Evolutionary conservation across 192 early-diverging fungal species (phyloP), one percentile per base, ranked within the genome.

Genomic region (Dissophora globulifera): DNA sequence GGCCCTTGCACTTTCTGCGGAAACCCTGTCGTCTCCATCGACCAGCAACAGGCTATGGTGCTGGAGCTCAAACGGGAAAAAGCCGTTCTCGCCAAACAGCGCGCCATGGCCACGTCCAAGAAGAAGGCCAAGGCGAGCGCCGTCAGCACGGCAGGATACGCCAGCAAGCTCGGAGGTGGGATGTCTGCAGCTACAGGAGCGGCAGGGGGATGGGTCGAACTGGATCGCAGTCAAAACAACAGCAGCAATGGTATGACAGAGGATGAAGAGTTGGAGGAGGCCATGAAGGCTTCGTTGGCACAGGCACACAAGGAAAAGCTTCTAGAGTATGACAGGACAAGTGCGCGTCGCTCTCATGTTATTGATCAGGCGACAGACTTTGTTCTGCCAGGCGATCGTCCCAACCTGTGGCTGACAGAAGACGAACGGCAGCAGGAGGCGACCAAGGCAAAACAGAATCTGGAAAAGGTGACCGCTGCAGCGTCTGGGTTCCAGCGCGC

Each of bases 1-100:
- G 87, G 87, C 0, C 85, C 87, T 33, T 88, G 87, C 56, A 81
- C 81, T 13, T 85, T 81, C 67, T 88, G 87, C 62, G 82, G 81
- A 6, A 76, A 69, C 1, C 79, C 82, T 16, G 82, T 88, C 2
- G 57, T 88, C 1, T 83, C 83, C 1, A 72, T 78, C 22, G 83
- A 85, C 0, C 87, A 88, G 32, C 84, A 88, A 53, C 65, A 83
- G 17, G 59, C 68, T 11, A 62, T 86, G 53, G 78, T 86, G 17
- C 64, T 78, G 0, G 82, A 86, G 40, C 81, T 83, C 9, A 86
- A 86, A 38, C 75, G 83, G 23, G 81, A 82, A 29, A 63, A 81
- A 32, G 71, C 75, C 1, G 67, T 64, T 12, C 42, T 79, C 17
- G 82, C 81, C 19, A 70, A 82, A 51, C 33, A 68, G 47, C 67